Conservation (phyloP, 305 asterid species). For the Fraxinus nigra region DNA sequence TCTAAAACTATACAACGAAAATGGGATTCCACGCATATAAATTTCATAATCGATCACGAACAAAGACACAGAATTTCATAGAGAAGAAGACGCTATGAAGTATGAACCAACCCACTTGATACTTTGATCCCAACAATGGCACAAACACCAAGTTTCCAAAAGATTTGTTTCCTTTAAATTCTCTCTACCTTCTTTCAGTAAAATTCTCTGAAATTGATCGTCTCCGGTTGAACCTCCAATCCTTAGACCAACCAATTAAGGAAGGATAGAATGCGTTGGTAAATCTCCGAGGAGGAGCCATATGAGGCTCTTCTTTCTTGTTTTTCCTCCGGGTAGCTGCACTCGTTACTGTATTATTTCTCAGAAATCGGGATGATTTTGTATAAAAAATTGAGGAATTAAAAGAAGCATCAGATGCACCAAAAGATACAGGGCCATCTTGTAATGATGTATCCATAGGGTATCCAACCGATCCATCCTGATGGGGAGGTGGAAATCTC, state of each 20-base stretch:
- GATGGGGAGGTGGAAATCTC: constrained; percentile 96
- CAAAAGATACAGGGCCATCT: constrained; percentile 53
- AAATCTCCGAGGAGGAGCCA: constrained; percentile 58
- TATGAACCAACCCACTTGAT: background rate
- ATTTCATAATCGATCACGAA: background rate
- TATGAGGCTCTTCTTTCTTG: constrained; percentile 48
- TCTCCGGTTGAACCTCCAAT: constrained; percentile 59
- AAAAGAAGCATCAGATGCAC: constrained; percentile 51
- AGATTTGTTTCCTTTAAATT: constrained; percentile 15
- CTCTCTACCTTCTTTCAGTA: constrained; percentile 40
- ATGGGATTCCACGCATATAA: background rate
- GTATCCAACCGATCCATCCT: constrained; percentile 78
- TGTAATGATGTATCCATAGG: constrained; percentile 44
- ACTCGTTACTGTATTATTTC: constrained; percentile 30
- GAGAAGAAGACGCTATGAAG: background rate
- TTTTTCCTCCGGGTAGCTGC: constrained; percentile 49
- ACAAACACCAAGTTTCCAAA: constrained; percentile 11
- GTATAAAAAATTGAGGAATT: constrained; percentile 45
- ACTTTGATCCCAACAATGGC: constrained; percentile 10
- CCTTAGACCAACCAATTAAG: constrained; percentile 58
- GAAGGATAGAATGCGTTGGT: constrained; percentile 66
- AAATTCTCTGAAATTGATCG: constrained; percentile 52
- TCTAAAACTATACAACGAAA: constrained; percentile 30
- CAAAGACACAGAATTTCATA: background rate
- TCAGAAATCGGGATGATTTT: constrained; percentile 48